Percentiles rank a stretch among this genome's conserved stretches.
Evolutionary conservation across 352 stramenopile species (phyloP).

Genomic region (Pythium dissimile): DNA sequence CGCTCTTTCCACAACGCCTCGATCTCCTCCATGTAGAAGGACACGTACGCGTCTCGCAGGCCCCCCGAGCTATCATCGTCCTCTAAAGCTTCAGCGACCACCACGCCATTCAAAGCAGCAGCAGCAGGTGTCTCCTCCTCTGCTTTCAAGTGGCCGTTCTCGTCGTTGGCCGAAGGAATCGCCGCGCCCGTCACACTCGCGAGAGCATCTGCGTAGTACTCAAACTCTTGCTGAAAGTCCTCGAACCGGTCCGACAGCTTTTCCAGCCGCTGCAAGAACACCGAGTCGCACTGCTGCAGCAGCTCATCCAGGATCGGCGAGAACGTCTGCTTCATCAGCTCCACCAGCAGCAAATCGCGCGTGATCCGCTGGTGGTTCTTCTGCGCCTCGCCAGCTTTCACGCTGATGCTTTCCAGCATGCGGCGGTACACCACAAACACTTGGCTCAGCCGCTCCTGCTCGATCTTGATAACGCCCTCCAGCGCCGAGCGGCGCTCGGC

Average conservation of each 20-base stretch:
- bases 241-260: conserved; percentile 62
- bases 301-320: conserved; percentile 60
- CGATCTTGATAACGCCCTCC: conserved; percentile 69
- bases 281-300: conserved; percentile 66
- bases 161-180: conserved; percentile 2
- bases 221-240: conserved; percentile 76
- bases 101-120: neutral
- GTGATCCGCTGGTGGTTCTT: conserved; percentile 60
- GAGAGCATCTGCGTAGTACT: conserved; percentile 70
- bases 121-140: conserved; percentile 6
- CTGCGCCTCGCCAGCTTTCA: conserved; percentile 36
- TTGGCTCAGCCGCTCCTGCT: conserved; percentile 59
- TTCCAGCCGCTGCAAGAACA: conserved; percentile 56
- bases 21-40: conserved; percentile 82
- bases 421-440: conserved; percentile 58
- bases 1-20: conserved; percentile 80
- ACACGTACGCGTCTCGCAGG: conserved; percentile 63
- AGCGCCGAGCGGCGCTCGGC: conserved; percentile 54
- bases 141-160: conserved; percentile 19
- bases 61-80: conserved; percentile 48
- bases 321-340: conserved; percentile 70
- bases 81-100: conserved; percentile 11
- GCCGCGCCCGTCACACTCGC: conserved; percentile 32
- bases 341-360: conserved; percentile 55
- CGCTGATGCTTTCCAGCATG: conserved; percentile 43